Conservation (phyloP, 1,284 basidiomycete genomes). For the Sanghuangporus weigelae region DNA sequence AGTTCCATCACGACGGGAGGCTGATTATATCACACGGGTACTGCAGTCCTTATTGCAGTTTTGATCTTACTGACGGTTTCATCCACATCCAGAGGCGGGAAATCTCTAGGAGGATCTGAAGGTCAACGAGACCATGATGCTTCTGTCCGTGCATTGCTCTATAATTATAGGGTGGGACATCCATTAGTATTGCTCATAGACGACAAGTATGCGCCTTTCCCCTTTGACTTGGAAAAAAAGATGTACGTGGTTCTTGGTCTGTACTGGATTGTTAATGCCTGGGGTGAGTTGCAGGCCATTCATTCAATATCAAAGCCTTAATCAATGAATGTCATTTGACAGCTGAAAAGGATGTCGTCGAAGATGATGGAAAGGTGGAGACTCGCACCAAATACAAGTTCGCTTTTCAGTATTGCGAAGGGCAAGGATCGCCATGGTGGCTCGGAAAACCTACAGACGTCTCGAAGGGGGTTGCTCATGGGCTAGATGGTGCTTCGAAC, state of each 20-base stretch:
- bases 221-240: constrained; percentile 54
- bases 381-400: constrained; percentile 69
- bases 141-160: constrained; percentile 62
- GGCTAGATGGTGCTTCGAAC: not conserved
- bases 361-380: constrained; percentile 33
- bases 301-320: not conserved
- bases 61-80: not conserved
- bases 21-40: constrained; percentile 79
- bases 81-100: constrained; percentile 43
- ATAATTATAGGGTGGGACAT: constrained; percentile 41
- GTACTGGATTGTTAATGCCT: constrained; percentile 63
- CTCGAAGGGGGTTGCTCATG: too few relatives aligned
- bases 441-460: not conserved
- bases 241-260: constrained; percentile 70
- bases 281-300: constrained; percentile 44
- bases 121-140: constrained; percentile 63
- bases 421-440: constrained; percentile 44
- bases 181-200: constrained; percentile 67
- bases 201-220: constrained; percentile 65
- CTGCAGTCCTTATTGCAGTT: not conserved
- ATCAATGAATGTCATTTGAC: not conserved
- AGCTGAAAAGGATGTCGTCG: constrained; percentile 60
- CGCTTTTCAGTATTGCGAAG: constrained; percentile 72
- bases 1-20: constrained; percentile 54
- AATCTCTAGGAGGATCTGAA: constrained; percentile 45